These are phyloP conservation scores for Salinomyces thailandicus DNA, from an alignment of 2,329 filamentous ascomycete genomes.

Conservation along the genomic window DNA sequence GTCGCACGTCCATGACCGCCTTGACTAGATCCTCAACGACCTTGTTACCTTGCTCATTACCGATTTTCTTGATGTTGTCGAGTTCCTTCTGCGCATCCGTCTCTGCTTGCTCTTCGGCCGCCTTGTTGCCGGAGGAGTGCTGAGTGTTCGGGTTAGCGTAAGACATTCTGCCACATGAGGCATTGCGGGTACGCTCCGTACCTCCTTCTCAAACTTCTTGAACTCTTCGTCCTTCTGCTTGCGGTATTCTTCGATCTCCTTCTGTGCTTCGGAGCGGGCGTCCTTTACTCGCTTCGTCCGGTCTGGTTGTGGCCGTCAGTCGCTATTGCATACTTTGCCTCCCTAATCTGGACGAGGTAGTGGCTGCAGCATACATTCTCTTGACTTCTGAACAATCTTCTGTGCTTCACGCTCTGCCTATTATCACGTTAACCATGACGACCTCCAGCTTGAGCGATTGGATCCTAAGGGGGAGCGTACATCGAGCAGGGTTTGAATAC, in stretches of 20 bases:
- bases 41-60: slow-evolving; percentile 65
- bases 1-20: slow-evolving; percentile 76
- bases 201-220: slow-evolving; percentile 82
- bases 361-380: slow-evolving; percentile 60
- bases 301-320: too few relatives aligned
- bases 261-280: slow-evolving; percentile 90
- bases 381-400: slow-evolving; percentile 95
- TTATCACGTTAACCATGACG: too few relatives aligned
- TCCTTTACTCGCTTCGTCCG: slow-evolving; percentile 96
- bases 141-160: slow-evolving; percentile 29
- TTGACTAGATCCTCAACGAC: slow-evolving; percentile 75
- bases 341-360: too few relatives aligned
- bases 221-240: slow-evolving; percentile 86
- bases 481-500: slow-evolving; percentile 97
- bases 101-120: slow-evolving; percentile 58
- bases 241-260: slow-evolving; percentile 91
- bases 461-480: slow-evolving; percentile 52
- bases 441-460: too few relatives aligned
- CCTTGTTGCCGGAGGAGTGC: slow-evolving; percentile 87
- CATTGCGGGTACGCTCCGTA: slow-evolving; percentile 21
- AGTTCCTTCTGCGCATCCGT: slow-evolving; percentile 74
- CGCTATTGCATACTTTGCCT: too few relatives aligned
- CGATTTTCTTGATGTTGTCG: slow-evolving; percentile 68
- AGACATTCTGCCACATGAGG: background rate
- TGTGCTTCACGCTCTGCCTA: slow-evolving; percentile 96